These are phyloP conservation scores for Penicillium aurantiogriseum DNA, from an alignment of 2,329 filamentous ascomycete genomes.

Conservation along the genomic window DNA sequence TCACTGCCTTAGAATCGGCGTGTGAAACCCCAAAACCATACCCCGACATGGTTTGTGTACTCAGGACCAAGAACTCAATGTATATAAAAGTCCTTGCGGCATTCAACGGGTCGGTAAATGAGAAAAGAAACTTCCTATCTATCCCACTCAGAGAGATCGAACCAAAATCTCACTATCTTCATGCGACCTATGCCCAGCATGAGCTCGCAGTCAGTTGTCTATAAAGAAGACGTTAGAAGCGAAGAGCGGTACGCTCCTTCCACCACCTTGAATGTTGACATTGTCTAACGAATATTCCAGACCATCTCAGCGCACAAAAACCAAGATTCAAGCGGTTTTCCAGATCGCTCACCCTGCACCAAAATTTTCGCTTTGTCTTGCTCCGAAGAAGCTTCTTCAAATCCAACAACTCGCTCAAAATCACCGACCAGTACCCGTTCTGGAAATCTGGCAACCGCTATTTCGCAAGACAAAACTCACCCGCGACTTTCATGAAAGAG, in stretches of 20 bases:
- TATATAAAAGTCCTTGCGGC: too few species aligned
- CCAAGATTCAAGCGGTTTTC: background rate
- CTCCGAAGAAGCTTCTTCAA: background rate
- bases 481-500: too few species aligned
- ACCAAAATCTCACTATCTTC: too few species aligned
- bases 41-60: too few species aligned
- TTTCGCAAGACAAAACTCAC: too few species aligned
- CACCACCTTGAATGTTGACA: background rate
- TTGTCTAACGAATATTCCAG: background rate
- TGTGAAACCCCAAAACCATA: too few species aligned
- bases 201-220: background rate
- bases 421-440: background rate
- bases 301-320: background rate
- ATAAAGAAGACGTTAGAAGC: background rate
- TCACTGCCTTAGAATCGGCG: too few species aligned
- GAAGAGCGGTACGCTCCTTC: background rate
- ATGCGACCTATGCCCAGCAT: background rate
- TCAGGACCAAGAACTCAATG: too few species aligned
- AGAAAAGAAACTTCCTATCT: too few species aligned
- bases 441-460: too few species aligned
- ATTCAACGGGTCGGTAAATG: too few species aligned
- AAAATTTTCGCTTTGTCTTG: background rate
- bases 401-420: background rate
- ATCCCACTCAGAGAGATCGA: too few species aligned
- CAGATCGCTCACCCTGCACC: background rate